phyloP scores from a whole-genome alignment of 306 rosid genomes.

The Parietaria judaica region DNA sequence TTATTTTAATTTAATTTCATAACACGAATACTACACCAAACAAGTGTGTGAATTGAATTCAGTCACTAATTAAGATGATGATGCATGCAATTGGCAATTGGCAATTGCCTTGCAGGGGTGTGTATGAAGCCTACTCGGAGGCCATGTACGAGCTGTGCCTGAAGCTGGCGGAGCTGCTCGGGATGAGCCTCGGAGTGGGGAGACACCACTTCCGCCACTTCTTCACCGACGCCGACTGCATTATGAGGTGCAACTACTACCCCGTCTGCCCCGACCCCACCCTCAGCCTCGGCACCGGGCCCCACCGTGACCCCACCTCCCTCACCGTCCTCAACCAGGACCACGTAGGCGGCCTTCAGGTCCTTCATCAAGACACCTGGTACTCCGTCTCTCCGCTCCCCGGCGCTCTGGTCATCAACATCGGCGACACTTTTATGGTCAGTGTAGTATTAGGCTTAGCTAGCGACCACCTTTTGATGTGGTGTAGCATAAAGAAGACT shows the following conservation, averaged over 20 bases:
- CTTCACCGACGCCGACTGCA: slow-evolving; percentile 50
- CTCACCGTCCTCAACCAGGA: slow-evolving; percentile 73
- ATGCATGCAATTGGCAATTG: no score
- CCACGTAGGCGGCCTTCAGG: slow-evolving; percentile 66
- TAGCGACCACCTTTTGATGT: neutral
- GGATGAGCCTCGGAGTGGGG: slow-evolving; percentile 58
- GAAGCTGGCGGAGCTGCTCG: slow-evolving; percentile 46
- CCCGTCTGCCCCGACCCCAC: slow-evolving; percentile 48
- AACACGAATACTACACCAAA: no score
- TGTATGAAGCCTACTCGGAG: slow-evolving; percentile 52
- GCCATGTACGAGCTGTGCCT: slow-evolving; percentile 48
- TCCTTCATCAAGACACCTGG: slow-evolving; percentile 50
- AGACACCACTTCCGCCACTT: slow-evolving; percentile 30
- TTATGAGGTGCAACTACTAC: slow-evolving; percentile 73
- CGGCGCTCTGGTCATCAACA: slow-evolving; percentile 52
- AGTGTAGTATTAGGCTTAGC: no score
- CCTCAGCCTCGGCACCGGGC: slow-evolving; percentile 57
- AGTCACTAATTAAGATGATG: no score
- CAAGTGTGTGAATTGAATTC: no score
- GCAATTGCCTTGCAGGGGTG: slow-evolving; percentile 30
- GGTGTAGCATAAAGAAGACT: neutral
- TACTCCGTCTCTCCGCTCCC: slow-evolving; percentile 36
- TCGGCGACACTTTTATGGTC: slow-evolving; percentile 70
- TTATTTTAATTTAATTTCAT: no score
- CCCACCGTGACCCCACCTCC: slow-evolving; percentile 78